Conservation (phyloP, 2,329 filamentous ascomycete genomes). For the Alternaria ventricosa region DNA sequence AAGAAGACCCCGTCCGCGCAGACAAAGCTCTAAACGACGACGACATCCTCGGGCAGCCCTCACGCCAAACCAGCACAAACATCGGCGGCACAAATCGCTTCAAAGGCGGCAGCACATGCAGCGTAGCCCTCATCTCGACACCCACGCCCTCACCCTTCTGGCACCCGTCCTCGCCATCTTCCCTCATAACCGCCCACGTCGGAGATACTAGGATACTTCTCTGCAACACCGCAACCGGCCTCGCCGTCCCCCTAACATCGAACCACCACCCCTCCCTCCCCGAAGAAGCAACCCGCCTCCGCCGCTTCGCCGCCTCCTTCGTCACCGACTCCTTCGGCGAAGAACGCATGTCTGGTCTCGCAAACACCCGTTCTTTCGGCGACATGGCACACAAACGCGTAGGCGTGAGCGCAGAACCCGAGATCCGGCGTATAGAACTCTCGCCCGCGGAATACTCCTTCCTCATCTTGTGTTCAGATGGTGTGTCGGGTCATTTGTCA, state of each 20-base stretch:
- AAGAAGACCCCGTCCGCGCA: slow-evolving; percentile 70
- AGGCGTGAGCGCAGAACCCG: slow-evolving; percentile 92
- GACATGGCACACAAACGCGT: slow-evolving; percentile 92
- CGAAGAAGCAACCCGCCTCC: slow-evolving; percentile 79
- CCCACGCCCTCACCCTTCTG: slow-evolving; percentile 92
- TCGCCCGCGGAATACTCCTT: slow-evolving; percentile 87
- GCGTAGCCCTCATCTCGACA: slow-evolving; percentile 87
- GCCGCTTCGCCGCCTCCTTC: slow-evolving; percentile 84
- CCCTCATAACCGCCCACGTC: slow-evolving; percentile 85
- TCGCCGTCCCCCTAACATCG: slow-evolving; percentile 80
- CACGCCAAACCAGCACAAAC: slow-evolving; percentile 52
- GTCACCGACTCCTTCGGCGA: slow-evolving; percentile 97
- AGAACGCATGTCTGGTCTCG: slow-evolving; percentile 90
- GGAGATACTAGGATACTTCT: slow-evolving; percentile 92
- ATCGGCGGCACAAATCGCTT: slow-evolving; percentile 83
- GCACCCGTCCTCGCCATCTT: slow-evolving; percentile 86
- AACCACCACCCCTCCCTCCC: slow-evolving; percentile 94
- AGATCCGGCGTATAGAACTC: slow-evolving; percentile 80
- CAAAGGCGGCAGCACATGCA: slow-evolving; percentile 92
- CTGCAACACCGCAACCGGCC: slow-evolving; percentile 83
- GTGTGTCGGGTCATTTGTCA: slow-evolving; percentile 85
- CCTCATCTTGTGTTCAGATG: slow-evolving; percentile 86
- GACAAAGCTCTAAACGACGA: slow-evolving; percentile 84
- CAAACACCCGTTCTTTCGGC: slow-evolving; percentile 93
- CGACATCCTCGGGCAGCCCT: slow-evolving; percentile 76